A percentile compares a stretch with the other conserved stretches of the same genome.
These are phyloP conservation scores for Trichoderma harzianum DNA, from an alignment of 2,329 filamentous ascomycete genomes.

Conservation along the genomic window DNA sequence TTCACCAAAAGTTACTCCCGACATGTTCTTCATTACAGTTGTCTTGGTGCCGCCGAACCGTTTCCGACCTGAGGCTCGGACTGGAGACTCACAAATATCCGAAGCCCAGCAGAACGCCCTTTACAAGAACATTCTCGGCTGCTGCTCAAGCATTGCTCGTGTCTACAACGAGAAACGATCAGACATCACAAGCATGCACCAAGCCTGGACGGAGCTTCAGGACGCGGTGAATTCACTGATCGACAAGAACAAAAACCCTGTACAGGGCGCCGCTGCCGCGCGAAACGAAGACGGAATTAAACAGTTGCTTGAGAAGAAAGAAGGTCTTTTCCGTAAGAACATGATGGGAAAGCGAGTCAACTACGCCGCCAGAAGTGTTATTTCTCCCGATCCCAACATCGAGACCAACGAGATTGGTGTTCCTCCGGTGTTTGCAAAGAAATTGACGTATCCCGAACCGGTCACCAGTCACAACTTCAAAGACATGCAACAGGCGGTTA, in stretches of 20 bases:
- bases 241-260: constrained; percentile 81
- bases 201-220: constrained; percentile 79
- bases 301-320: constrained; percentile 97
- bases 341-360: constrained; percentile 99
- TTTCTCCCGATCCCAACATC: constrained; percentile 96
- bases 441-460: constrained; percentile 93
- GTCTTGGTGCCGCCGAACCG: constrained; percentile 89
- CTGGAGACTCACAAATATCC: constrained; percentile 74
- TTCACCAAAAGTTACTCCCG: constrained; percentile 58
- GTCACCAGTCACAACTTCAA: constrained; percentile 97
- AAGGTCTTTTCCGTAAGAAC: constrained; percentile 96
- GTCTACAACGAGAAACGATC: constrained; percentile 53
- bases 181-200: constrained; percentile 70
- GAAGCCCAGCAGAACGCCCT: constrained; percentile 86
- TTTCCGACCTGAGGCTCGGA: constrained; percentile 82
- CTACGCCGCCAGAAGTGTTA: constrained; percentile 94
- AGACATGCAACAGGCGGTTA: constrained; percentile 91
- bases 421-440: constrained; percentile 94
- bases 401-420: constrained; percentile 99
- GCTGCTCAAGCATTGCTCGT: constrained; percentile 68
- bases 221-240: constrained; percentile 90
- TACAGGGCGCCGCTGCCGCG: constrained; percentile 72
- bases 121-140: constrained; percentile 79
- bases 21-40: constrained; percentile 92
- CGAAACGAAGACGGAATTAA: constrained; percentile 92